A percentile compares a stretch with the other conserved stretches of the same genome.
Evolutionary conservation across 2,329 filamentous ascomycete genomes (phyloP).

Genomic region (Verticillium tricorpus): DNA sequence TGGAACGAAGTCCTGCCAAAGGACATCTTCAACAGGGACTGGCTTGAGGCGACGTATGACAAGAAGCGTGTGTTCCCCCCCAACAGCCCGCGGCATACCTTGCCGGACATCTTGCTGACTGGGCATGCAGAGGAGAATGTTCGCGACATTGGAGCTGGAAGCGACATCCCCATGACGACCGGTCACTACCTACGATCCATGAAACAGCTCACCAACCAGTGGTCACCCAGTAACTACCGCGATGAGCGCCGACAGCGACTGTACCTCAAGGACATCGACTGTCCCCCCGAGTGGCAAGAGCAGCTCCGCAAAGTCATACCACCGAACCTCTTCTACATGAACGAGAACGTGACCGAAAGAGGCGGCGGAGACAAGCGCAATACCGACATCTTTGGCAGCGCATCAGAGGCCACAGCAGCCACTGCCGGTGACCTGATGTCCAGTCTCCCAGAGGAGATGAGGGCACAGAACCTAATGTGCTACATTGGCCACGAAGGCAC

Average conservation of each 20-base stretch:
- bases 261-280: constrained; percentile 97
- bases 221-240: constrained; percentile 68
- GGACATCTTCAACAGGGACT: constrained; percentile 73
- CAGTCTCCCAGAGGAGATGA: constrained; percentile 78
- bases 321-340: constrained; percentile 81
- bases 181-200: constrained; percentile 89
- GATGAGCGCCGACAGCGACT: constrained; percentile 79
- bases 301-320: constrained; percentile 75
- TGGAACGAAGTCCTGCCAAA: constrained; percentile 74
- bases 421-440: constrained; percentile 92
- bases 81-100: background rate
- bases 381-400: constrained; percentile 36
- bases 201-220: constrained; percentile 78
- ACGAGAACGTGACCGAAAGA: constrained; percentile 62
- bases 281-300: constrained; percentile 80
- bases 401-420: constrained; percentile 53
- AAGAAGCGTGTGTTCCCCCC: constrained; percentile 60
- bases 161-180: constrained; percentile 77
- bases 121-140: constrained; percentile 67
- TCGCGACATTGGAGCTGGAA: constrained; percentile 69
- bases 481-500: constrained; percentile 98
- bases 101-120: background rate
- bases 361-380: constrained; percentile 18
- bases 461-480: constrained; percentile 95
- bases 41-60: constrained; percentile 75